A percentile compares a stretch with the other conserved stretches of the same genome.
Conservation (phyloP, 306 rosid species). For the Trichosanthes truncata region DNA sequence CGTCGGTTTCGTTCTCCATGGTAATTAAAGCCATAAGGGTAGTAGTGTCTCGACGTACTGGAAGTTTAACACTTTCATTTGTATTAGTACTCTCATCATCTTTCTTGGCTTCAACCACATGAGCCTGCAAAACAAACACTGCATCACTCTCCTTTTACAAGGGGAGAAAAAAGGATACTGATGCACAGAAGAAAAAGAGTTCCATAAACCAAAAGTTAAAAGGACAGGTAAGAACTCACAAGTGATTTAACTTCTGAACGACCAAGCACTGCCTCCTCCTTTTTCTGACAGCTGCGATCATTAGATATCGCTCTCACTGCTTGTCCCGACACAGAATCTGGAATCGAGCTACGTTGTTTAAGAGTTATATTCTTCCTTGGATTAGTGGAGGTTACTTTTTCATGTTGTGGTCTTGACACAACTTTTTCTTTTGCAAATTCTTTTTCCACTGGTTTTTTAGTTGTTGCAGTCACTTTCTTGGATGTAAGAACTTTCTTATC, state of each 20-base stretch:
- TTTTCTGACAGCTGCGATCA: slow-evolving; percentile 25
- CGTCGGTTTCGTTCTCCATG: slow-evolving; percentile 13
- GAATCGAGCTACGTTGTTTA: background rate
- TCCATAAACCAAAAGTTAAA: background rate
- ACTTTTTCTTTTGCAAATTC: slow-evolving; percentile 26
- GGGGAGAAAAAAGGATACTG: background rate
- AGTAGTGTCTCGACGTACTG: slow-evolving; percentile 19
- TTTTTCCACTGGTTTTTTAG: slow-evolving; percentile 32
- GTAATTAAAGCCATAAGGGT: slow-evolving; percentile 15
- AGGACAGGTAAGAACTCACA: slow-evolving; percentile 3
- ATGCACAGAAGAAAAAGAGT: background rate
- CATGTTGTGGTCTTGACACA: slow-evolving; percentile 40
- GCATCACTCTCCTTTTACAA: slow-evolving; percentile 5
- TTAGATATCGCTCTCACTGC: slow-evolving; percentile 13
- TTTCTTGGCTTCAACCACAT: slow-evolving; percentile 27
- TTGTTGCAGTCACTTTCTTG: slow-evolving; percentile 20
- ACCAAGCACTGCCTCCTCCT: slow-evolving; percentile 5
- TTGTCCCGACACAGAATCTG: slow-evolving; percentile 18
- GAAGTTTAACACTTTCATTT: slow-evolving; percentile 23
- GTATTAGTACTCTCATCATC: slow-evolving; percentile 19
- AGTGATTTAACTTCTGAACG: background rate
- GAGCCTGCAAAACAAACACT: slow-evolving; percentile 32
- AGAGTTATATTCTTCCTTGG: slow-evolving; percentile 30
- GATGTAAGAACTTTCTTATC: slow-evolving; percentile 16
- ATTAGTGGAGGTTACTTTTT: slow-evolving; percentile 26